Evolutionary conservation across 257 asterid species (phyloP).

Genomic region (Gynochthodes officinalis): DNA sequence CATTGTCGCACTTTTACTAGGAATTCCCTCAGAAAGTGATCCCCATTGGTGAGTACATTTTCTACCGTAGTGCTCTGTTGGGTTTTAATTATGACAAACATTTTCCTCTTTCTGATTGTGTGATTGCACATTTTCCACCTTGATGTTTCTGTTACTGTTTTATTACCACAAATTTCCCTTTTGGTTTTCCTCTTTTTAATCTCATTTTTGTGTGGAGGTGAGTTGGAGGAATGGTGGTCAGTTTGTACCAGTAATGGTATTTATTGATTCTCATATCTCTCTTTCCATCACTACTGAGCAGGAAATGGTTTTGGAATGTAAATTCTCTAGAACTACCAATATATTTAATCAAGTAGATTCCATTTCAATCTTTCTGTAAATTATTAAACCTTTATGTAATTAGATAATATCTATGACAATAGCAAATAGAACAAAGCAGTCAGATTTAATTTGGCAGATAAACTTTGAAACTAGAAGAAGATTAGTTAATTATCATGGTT

Average conservation of each 20-base stretch:
- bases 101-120: neutral
- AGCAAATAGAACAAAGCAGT: neutral
- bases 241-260: neutral
- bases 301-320: neutral
- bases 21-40: slow-evolving; percentile 65
- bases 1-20: slow-evolving; percentile 59
- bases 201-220: neutral
- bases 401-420: neutral
- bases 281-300: neutral
- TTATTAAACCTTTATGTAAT: neutral
- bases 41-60: slow-evolving; percentile 67
- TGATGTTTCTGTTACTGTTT: neutral
- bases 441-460: neutral
- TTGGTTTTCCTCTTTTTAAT: neutral
- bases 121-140: neutral
- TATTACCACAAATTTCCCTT: neutral
- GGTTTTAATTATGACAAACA: neutral
- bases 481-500: neutral
- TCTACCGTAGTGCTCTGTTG: neutral
- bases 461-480: neutral
- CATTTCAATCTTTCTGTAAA: neutral
- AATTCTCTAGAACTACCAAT: neutral
- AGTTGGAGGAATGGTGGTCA: neutral
- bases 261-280: neutral
- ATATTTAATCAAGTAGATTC: neutral